Percentiles rank a stretch among this genome's conserved stretches.
Evolutionary conservation across 768 basidiomycete species (phyloP).

Genomic region (Lactarius psammicola): DNA sequence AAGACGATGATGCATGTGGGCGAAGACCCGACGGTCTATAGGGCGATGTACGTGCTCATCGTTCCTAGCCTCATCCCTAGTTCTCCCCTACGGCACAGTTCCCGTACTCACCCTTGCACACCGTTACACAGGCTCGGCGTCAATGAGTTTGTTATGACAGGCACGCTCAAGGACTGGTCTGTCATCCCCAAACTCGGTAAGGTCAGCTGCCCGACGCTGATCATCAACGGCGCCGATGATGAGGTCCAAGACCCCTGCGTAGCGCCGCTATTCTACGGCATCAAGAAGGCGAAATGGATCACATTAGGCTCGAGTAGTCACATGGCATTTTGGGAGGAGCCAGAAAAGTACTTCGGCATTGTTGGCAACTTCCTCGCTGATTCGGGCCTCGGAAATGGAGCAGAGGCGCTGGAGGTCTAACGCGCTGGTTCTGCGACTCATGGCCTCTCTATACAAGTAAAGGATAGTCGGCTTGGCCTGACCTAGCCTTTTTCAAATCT

Average conservation of each 20-base stretch:
- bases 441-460: not conserved
- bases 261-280: conserved; percentile 12
- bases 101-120: not conserved
- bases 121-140: not conserved
- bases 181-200: conserved; percentile 23
- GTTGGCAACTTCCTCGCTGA: conserved; percentile 24
- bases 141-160: conserved; percentile 20
- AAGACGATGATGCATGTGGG: conserved; percentile 31
- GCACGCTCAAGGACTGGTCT: conserved; percentile 27
- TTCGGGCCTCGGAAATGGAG: not conserved
- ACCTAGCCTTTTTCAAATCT: not conserved
- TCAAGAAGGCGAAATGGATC: not conserved
- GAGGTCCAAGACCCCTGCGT: conserved; percentile 2
- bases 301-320: conserved; percentile 27
- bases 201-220: conserved; percentile 27
- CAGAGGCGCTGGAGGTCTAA: not conserved
- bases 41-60: conserved; percentile 35
- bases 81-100: not conserved
- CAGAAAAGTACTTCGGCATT: conserved; percentile 23
- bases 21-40: conserved; percentile 40
- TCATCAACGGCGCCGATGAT: conserved; percentile 30
- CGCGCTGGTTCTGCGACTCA: not conserved
- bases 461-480: not conserved
- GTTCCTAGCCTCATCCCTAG: not conserved
- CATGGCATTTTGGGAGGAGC: conserved; percentile 28